Percentiles rank a stretch among this genome's conserved stretches.
These are phyloP conservation scores for Sporisorium graminicola DNA, from an alignment of 1,284 basidiomycete species.

Conservation along the genomic window DNA sequence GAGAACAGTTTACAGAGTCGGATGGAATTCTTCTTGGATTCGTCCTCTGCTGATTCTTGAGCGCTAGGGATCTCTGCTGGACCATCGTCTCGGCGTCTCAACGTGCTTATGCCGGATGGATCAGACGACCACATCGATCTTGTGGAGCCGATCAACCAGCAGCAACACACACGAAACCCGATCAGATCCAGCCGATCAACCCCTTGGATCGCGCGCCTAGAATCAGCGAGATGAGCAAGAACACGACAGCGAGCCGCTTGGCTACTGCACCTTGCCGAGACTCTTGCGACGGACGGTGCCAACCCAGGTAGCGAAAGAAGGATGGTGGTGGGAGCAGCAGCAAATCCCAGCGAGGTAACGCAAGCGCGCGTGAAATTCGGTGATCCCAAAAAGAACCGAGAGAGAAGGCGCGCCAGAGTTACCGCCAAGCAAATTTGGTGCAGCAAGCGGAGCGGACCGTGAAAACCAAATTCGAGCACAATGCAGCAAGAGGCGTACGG, in stretches of 20 bases:
- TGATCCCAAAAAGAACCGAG: background rate
- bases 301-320: background rate
- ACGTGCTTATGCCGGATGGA: too few relatives aligned
- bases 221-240: slow-evolving; percentile 44
- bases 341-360: background rate
- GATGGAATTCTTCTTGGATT: too few relatives aligned
- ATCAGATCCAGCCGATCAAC: slow-evolving; percentile 40
- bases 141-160: background rate
- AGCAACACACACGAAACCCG: background rate
- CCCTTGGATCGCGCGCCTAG: slow-evolving; percentile 51
- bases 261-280: slow-evolving; percentile 16
- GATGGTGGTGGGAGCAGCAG: background rate
- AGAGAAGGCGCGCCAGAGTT: background rate
- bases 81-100: background rate
- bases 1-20: too few relatives aligned
- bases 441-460: background rate
- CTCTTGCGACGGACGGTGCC: slow-evolving; percentile 46
- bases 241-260: slow-evolving; percentile 23
- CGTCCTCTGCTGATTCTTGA: too few relatives aligned
- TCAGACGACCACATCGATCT: too few relatives aligned
- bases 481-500: background rate
- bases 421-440: background rate
- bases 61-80: background rate
- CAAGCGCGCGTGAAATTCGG: slow-evolving; percentile 20
- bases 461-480: background rate